Conservation (phyloP, 2,329 filamentous ascomycete species). For the Zasmidium angulare region DNA sequence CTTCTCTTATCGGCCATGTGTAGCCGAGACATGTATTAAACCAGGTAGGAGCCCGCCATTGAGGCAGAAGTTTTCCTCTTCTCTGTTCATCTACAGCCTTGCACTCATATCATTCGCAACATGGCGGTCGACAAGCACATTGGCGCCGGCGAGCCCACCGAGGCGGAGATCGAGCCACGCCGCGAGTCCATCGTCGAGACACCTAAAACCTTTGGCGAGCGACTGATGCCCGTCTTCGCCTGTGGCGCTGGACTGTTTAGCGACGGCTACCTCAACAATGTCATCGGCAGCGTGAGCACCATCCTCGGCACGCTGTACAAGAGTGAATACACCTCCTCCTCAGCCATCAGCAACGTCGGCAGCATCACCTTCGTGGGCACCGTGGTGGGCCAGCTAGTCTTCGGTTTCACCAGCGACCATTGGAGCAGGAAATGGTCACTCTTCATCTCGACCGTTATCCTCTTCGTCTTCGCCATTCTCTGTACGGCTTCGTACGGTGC, state of each 20-base stretch:
- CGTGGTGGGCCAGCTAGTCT: constrained; percentile 74
- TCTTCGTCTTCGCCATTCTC: constrained; percentile 80
- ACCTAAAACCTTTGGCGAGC: neutral
- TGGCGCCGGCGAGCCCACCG: neutral
- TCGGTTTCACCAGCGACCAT: constrained; percentile 77
- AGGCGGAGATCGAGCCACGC: neutral
- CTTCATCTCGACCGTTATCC: constrained; percentile 74
- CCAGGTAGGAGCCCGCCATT: neutral
- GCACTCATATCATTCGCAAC: too few relatives aligned
- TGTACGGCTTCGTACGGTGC: constrained; percentile 73
- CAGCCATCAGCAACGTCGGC: constrained; percentile 69
- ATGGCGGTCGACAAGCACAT: neutral
- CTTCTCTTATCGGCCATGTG: neutral
- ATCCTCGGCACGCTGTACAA: constrained; percentile 69
- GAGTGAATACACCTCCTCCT: constrained; percentile 62
- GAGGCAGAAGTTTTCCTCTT: neutral
- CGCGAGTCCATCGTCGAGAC: neutral
- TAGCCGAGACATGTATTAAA: neutral
- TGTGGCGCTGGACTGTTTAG: constrained; percentile 88
- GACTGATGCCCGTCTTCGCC: constrained; percentile 67
- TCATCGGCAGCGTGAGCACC: constrained; percentile 84
- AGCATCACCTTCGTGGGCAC: constrained; percentile 79
- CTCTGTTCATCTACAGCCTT: neutral
- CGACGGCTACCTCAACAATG: constrained; percentile 90
- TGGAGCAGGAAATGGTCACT: constrained; percentile 82